Evolutionary conservation across 2,329 filamentous ascomycete genomes (phyloP).

Genomic region (Mollisiaceae sp.): DNA sequence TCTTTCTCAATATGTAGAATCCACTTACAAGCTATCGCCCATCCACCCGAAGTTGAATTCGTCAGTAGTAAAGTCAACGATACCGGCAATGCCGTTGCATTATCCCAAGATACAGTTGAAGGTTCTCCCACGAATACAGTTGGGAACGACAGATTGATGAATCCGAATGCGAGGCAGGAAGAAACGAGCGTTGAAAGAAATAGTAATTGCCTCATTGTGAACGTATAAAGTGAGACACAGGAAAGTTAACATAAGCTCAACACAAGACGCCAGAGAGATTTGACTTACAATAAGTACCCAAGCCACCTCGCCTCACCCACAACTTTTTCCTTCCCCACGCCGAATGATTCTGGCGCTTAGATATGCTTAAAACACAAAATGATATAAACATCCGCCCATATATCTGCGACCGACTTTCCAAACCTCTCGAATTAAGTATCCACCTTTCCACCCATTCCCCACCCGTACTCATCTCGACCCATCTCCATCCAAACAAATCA

Average conservation of each 20-base stretch:
- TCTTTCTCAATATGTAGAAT: not conserved
- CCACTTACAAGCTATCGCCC: not conserved
- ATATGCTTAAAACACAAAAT: not conserved
- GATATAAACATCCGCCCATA: not conserved
- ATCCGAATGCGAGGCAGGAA: not conserved
- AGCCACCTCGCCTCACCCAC: not conserved
- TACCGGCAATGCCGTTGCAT: not conserved
- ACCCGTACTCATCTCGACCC: too few species aligned
- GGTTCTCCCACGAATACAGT: not conserved
- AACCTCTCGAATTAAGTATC: too few species aligned
- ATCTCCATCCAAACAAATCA: too few species aligned
- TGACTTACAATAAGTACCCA: not conserved
- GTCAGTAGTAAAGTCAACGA: not conserved
- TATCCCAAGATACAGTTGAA: not conserved
- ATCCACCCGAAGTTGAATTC: not conserved
- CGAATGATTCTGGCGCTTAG: not conserved
- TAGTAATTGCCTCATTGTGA: not conserved
- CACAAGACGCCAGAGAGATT: not conserved
- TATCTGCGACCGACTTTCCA: too few species aligned
- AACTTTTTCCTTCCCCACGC: not conserved
- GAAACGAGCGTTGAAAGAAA: not conserved
- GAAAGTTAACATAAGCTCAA: not conserved
- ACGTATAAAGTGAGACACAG: not conserved
- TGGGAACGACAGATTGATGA: not conserved
- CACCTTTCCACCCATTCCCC: too few species aligned